These are phyloP conservation scores for Hymenoscyphus fructigenus DNA, from an alignment of 2,329 filamentous ascomycete genomes.

Conservation along the genomic window DNA sequence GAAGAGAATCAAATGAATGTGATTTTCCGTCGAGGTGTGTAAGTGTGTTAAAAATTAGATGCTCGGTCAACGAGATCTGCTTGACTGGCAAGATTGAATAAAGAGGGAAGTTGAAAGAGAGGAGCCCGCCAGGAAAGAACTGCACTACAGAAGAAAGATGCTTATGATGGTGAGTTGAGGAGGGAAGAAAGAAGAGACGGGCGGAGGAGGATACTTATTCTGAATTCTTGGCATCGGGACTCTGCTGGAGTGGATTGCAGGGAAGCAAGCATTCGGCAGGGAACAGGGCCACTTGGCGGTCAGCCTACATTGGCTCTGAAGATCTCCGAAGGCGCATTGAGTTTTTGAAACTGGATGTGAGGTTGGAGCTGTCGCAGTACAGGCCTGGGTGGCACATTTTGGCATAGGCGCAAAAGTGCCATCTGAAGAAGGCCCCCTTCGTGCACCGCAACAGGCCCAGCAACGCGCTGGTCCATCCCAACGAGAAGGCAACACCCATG, in stretches of 20 bases:
- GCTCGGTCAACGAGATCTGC: constrained; percentile 40
- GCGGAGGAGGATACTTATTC: constrained; percentile 33
- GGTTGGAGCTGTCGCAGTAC: constrained; percentile 30
- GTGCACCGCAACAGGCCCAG: no score
- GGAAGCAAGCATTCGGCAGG: background rate
- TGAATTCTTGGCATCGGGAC: constrained; percentile 32
- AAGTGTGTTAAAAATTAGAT: constrained; percentile 31
- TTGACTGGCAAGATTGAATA: constrained; percentile 37
- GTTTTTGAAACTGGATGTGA: constrained; percentile 35
- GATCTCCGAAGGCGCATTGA: constrained; percentile 35
- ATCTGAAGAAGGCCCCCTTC: constrained; percentile 25
- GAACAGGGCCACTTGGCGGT: background rate
- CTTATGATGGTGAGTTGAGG: constrained; percentile 20
- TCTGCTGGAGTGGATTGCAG: background rate
- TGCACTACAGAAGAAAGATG: constrained; percentile 21
- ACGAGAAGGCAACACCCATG: constrained; percentile 10
- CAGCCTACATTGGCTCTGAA: constrained; percentile 28
- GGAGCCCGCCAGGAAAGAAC: constrained; percentile 27
- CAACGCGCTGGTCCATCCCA: background rate
- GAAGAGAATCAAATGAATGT: constrained; percentile 23
- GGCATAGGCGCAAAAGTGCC: constrained; percentile 15
- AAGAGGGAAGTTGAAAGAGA: constrained; percentile 34
- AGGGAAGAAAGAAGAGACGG: constrained; percentile 18
- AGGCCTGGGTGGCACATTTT: constrained; percentile 2
- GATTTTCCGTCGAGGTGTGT: constrained; percentile 36